A percentile compares a stretch with the other conserved stretches of the same genome.
Evolutionary conservation across 257 asterid genomes (phyloP).

Genomic region (Galeopsis tetrahit): DNA sequence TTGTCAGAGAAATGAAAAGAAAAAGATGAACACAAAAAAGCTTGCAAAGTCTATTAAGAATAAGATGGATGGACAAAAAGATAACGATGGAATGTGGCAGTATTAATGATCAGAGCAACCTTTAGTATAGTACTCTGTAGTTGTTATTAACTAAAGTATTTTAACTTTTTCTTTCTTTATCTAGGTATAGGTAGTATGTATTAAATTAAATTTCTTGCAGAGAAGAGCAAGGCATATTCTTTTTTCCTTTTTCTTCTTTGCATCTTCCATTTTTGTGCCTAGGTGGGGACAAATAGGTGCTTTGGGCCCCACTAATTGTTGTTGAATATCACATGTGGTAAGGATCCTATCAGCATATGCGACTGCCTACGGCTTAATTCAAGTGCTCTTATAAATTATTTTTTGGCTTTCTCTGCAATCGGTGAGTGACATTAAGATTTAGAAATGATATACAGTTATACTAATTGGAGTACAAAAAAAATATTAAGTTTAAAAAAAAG

Average conservation of each 20-base stretch:
- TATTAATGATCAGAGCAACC: conserved; percentile 35
- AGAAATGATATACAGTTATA: no score
- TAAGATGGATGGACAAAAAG: conserved; percentile 35
- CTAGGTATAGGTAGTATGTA: not conserved
- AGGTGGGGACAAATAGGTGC: conserved; percentile 32
- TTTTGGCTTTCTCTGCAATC: not conserved
- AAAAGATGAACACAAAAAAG: conserved; percentile 35
- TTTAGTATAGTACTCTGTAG: not conserved
- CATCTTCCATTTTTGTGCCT: conserved; percentile 26
- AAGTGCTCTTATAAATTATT: not conserved
- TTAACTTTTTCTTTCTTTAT: conserved; percentile 16
- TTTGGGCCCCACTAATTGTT: conserved; percentile 29
- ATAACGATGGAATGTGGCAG: conserved; percentile 33
- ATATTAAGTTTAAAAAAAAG: no score
- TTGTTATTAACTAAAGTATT: conserved; percentile 18
- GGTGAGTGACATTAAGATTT: no score
- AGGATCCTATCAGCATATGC: not conserved
- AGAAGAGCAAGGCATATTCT: conserved; percentile 80
- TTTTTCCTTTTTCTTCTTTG: conserved; percentile 30
- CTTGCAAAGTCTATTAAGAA: conserved; percentile 28
- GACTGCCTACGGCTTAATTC: not conserved
- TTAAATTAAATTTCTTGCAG: conserved; percentile 27
- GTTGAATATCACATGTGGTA: not conserved
- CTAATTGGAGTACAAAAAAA: no score
- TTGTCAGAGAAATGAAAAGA: conserved; percentile 32